Evolutionary conservation across 148 eudicot species (phyloP), one percentile per base, ranked within the genome.

Genomic region (Spergularia bocconei): DNA sequence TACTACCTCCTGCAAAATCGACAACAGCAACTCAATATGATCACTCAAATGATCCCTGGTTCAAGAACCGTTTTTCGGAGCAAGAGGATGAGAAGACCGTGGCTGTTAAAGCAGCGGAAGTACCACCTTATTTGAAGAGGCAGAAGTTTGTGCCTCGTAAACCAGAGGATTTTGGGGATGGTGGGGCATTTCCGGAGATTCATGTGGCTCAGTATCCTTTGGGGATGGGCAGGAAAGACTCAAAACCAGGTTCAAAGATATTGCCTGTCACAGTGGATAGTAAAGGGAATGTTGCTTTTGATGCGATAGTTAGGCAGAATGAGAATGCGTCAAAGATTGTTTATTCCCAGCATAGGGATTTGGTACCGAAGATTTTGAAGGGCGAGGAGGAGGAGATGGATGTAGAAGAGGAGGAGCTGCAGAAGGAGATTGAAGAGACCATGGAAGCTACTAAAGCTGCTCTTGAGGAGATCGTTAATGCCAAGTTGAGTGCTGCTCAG

Each of bases 141-240:
- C 82, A 87, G 19, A 85, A 90, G 6, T 91, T 86, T 81, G 79
- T 80, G 53, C 98, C 98, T 23, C 82, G 88, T 2, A 89, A 80
- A 75, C 89, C 91, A 0, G 91, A 89, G 74, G 92, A 93, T 72
- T 93, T 91, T 64, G 98, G 97, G 0, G 92, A 91, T 81, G 98
- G 97, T 33, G 98, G 98, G 50, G 97, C 98, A 2, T 93, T 91
- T 21, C 98, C 98, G 0, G 98, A 93, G 76, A 89, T 91, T 51
- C 91, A 79, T 19, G 77, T 83, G 69, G 91, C 92, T 0, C 98
- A 93, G 66, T 89, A 85, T 58, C 98, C 98, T 6, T 82, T 93
- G 78, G 92, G 87, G 70, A 91, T 91, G 98, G 98, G 98, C 21
- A 85, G 88, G 65, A 86, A 83, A 54, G 86, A 80, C 72, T 52